Conservation (phyloP, 257 asterid species). For the Penstemon eatonii region DNA sequence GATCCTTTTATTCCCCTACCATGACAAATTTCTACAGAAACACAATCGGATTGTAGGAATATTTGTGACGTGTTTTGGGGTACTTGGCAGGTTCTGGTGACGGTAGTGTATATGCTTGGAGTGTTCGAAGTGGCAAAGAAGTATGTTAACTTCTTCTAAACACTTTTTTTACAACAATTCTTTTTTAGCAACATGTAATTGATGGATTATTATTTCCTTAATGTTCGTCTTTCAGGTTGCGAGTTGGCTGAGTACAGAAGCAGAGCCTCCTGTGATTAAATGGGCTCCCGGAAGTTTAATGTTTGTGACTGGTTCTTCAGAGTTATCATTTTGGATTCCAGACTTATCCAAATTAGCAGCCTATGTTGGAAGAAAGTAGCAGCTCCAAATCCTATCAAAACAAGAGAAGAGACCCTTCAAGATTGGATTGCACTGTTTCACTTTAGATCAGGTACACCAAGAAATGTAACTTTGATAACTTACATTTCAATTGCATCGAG, state of each 20-base stretch:
- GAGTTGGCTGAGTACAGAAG: slow-evolving; percentile 92
- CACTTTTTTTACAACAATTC: not conserved
- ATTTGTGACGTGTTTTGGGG: slow-evolving; percentile 19
- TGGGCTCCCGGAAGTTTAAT: slow-evolving; percentile 96
- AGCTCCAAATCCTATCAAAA: not conserved
- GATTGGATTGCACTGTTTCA: too few relatives aligned
- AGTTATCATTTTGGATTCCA: slow-evolving; percentile 93
- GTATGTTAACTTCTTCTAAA: slow-evolving; percentile 38
- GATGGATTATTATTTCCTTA: slow-evolving; percentile 13
- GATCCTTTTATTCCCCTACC: too few relatives aligned
- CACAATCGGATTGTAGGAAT: too few relatives aligned
- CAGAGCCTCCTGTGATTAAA: slow-evolving; percentile 83
- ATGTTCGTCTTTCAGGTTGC: slow-evolving; percentile 56
- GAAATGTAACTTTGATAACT: too few relatives aligned
- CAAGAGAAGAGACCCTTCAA: too few relatives aligned
- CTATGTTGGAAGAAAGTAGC: slow-evolving; percentile 81
- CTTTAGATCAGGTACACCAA: too few relatives aligned
- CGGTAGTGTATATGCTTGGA: slow-evolving; percentile 95
- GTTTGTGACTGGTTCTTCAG: slow-evolving; percentile 96
- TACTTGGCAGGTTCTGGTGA: slow-evolving; percentile 86
- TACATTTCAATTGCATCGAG: too few relatives aligned
- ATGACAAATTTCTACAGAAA: too few relatives aligned
- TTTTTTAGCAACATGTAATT: slow-evolving; percentile 6
- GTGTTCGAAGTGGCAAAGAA: slow-evolving; percentile 93
- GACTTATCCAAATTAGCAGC: slow-evolving; percentile 93